A percentile compares a stretch with the other conserved stretches of the same genome.
Evolutionary conservation across 192 early-diverging fungal genomes (phyloP).

Genomic region (Hyaloraphidium curvatum): DNA sequence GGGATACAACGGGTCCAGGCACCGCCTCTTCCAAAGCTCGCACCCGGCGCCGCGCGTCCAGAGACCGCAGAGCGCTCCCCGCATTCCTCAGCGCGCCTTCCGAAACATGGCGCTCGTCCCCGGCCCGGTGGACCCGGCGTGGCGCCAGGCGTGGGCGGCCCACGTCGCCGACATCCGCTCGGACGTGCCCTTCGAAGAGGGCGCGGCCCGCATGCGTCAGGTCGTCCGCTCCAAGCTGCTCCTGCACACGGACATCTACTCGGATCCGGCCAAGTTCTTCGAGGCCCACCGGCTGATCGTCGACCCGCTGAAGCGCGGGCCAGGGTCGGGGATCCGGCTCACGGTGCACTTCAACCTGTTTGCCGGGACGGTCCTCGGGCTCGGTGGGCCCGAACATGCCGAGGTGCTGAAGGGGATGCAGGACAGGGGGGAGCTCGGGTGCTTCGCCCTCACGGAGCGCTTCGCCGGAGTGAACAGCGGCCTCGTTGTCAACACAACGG

Average conservation of each 20-base stretch:
- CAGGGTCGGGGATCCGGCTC: conserved; percentile 2
- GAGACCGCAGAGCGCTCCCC: no score
- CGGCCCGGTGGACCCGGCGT: not conserved
- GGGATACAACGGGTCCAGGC: no score
- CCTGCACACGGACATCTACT: conserved; percentile 3
- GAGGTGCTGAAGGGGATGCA: not conserved
- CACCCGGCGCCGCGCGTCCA: no score
- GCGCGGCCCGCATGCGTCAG: conserved; percentile 3
- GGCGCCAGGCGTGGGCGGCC: not conserved
- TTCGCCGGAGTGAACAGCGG: conserved; percentile 5
- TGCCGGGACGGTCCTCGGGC: conserved; percentile 3
- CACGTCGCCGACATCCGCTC: not conserved
- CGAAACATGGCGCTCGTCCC: no score
- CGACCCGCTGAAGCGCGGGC: not conserved
- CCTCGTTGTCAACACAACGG: conserved; percentile 2
- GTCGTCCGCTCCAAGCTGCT: conserved; percentile 1
- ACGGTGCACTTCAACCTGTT: conserved; percentile 6
- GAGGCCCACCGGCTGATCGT: conserved; percentile 2
- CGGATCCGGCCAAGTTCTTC: conserved; percentile 5
- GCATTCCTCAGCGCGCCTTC: no score
- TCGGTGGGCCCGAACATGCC: not conserved
- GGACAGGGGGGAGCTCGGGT: not conserved
- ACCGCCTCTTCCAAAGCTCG: no score
- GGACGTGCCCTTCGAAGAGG: conserved; percentile 2
- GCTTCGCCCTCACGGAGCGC: conserved; percentile 2